These are phyloP conservation scores for Dovyalis caffra DNA, from an alignment of 345 rosid species.

Conservation along the genomic window DNA sequence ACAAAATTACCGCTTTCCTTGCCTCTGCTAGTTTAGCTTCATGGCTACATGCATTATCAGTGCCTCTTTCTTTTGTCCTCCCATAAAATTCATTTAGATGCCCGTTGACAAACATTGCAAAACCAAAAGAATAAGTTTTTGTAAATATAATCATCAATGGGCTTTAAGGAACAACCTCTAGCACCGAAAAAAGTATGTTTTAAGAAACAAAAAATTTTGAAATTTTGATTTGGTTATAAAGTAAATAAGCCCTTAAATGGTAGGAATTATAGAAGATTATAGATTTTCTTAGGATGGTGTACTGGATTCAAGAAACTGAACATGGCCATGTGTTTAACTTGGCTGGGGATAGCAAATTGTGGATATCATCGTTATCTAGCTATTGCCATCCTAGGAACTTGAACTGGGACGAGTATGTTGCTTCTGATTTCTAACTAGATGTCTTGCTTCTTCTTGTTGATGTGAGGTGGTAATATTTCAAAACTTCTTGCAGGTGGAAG, in stretches of 20 bases:
- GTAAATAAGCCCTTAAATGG: neutral
- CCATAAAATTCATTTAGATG: neutral
- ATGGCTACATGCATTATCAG: neutral
- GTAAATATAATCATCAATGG: neutral
- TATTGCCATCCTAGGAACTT: neutral
- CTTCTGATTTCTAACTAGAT: neutral
- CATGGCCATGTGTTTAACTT: neutral
- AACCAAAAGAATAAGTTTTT: neutral
- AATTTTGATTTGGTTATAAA: neutral
- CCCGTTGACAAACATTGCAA: neutral
- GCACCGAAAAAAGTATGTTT: neutral
- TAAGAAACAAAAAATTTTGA: neutral
- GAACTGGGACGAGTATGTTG: neutral
- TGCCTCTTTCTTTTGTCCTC: neutral
- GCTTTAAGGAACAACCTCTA: neutral
- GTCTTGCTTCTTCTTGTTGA: neutral
- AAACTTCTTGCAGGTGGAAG: constrained; percentile 44
- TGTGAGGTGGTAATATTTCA: neutral
- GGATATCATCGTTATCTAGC: neutral
- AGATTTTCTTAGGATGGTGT: neutral
- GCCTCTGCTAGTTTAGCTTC: neutral
- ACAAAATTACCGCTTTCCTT: neutral
- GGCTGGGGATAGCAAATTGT: neutral
- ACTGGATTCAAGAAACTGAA: neutral
- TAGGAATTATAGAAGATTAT: neutral